Base-by-base conservation (phyloP, 768 basidiomycete genomes). In the Tephrocybe sp. region DNA sequence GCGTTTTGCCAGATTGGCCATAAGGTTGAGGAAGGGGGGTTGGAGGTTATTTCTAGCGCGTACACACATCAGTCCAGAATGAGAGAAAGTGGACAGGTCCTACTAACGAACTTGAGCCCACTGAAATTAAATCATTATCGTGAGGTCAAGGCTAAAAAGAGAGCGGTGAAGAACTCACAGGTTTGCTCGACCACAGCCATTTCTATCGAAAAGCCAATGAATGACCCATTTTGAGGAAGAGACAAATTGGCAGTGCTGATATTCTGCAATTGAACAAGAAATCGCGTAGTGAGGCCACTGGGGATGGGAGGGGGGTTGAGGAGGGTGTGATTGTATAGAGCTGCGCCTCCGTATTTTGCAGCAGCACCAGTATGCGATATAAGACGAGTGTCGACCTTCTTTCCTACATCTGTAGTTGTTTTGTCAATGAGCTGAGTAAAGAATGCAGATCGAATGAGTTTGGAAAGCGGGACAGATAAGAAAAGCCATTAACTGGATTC, bases 1-100 rank as follows among this genome's bases (percentile, higher is more conserved):
- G 20, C 90, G 76, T 57, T 79, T 72, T 43, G 72, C 73, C n/a
- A 93, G 70, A 54, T 87, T 86, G 4, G 80, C 74, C 74, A 93
- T 80, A 26, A 91, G 72, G 62, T 92, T 92, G 16, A 91, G 76
- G 69, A 91, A 89, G 0, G 83, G 77, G 35, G 84, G 75, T 44
- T 78, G 73, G 14, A 83, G 58, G 74, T 64, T 2, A 76, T 69
- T 16, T 77, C 79, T 30, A 4, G 33, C 14, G 8, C 9, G 39
- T 38, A 12, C 13, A 34, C 14, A 13, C 4, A 8, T 48, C 12
- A 19, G 17, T 19, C 20, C 16, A 13, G 8, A 35, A 16, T 42
- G 13, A 13, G 38, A 1, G 22, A 10, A 31, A 16, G 31, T 23
- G 13, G 14, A 30, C 2, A 4, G n/a, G 1, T n/a, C n/a, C n/a